phyloP scores from a whole-genome alignment of 495 filamentous ascomycete genomes.

The Neurospora sp. region DNA sequence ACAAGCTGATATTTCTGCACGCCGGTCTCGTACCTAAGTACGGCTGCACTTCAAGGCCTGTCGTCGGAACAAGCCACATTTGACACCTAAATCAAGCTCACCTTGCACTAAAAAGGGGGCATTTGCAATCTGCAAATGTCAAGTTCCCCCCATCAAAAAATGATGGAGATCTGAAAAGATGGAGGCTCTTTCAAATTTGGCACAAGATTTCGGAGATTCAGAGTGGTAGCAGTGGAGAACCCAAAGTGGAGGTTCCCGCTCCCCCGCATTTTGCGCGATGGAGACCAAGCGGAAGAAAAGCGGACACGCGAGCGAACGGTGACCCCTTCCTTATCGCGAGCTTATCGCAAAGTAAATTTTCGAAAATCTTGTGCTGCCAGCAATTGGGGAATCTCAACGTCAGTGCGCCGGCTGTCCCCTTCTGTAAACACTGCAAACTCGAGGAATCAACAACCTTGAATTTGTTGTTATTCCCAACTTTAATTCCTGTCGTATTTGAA shows the following conservation, averaged over 20 bases:
- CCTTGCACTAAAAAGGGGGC: background rate
- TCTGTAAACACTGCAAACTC: background rate
- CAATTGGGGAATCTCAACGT: background rate
- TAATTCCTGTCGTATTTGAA: background rate
- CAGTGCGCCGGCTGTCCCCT: background rate
- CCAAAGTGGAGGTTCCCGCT: background rate
- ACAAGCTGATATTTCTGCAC: background rate
- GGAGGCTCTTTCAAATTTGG: background rate
- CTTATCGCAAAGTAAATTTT: constrained; percentile 19
- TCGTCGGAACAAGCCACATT: background rate
- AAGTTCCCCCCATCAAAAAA: background rate
- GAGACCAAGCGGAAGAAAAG: background rate
- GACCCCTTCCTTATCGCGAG: constrained; percentile 5
- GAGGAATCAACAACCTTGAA: background rate
- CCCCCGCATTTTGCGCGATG: constrained; percentile 5
- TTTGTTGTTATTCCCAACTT: background rate
- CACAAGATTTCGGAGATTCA: background rate
- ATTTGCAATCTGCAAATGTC: background rate
- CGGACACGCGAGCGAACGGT: background rate
- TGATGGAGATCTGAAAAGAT: background rate
- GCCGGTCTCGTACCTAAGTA: background rate
- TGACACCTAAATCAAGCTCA: background rate
- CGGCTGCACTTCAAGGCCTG: background rate
- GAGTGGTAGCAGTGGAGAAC: background rate
- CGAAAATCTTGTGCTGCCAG: background rate